A percentile compares a stretch with the other conserved stretches of the same genome.
phyloP scores from a whole-genome alignment of 345 rosid species.

The Geranium rotundifolium region DNA sequence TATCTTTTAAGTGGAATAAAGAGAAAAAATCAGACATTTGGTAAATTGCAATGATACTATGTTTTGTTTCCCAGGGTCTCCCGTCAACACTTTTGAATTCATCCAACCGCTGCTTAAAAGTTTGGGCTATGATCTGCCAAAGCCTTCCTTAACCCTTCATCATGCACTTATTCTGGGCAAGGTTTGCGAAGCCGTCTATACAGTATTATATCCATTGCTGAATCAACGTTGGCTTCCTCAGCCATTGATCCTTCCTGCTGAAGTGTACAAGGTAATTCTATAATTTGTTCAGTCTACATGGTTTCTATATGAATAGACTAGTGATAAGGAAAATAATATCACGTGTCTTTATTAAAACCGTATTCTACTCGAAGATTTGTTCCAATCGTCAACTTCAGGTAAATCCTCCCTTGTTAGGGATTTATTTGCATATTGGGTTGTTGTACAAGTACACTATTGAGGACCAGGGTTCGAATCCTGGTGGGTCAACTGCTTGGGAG shows the following conservation, averaged over 20 bases:
- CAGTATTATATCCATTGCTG: constrained; percentile 71
- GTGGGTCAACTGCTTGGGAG: no score
- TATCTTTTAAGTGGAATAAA: not conserved
- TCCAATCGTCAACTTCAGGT: not conserved
- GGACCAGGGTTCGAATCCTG: no score
- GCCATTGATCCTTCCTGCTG: constrained; percentile 80
- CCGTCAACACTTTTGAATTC: constrained; percentile 80
- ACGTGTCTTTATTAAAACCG: no score
- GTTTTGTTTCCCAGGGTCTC: constrained; percentile 41
- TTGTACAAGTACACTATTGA: not conserved
- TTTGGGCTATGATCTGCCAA: constrained; percentile 66
- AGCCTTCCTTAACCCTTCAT: constrained; percentile 39
- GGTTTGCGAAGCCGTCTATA: constrained; percentile 45
- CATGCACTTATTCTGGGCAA: constrained; percentile 49
- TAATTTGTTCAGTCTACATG: not conserved
- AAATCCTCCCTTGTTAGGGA: not conserved
- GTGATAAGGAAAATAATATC: not conserved
- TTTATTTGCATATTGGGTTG: not conserved
- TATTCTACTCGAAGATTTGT: not conserved
- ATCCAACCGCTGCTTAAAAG: constrained; percentile 52
- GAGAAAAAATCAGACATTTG: not conserved
- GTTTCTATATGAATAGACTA: not conserved
- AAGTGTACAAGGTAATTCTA: constrained; percentile 68
- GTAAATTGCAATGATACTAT: no score
- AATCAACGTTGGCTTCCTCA: constrained; percentile 77